These are phyloP conservation scores for Pseudogymnoascus sp. DNA, from an alignment of 2,329 filamentous ascomycete species.

Conservation along the genomic window DNA sequence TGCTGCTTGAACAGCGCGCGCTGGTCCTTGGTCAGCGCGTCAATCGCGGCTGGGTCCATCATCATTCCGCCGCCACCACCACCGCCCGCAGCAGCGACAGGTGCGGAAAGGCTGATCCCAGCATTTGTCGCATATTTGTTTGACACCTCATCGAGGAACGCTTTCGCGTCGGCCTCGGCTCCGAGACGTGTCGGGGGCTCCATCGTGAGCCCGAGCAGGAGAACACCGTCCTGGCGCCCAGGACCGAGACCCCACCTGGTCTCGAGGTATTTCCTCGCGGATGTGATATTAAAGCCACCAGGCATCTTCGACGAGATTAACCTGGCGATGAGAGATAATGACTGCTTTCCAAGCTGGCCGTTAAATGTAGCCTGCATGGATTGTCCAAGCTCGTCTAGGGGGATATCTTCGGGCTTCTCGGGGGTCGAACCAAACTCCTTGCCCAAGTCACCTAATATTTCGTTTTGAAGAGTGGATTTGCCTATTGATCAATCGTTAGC, in stretches of 20 bases:
- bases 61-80: conserved; percentile 81
- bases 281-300: conserved; percentile 97
- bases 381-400: conserved; percentile 87
- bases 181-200: conserved; percentile 84
- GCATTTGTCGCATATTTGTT: conserved; percentile 82
- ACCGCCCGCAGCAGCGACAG: conserved; percentile 64
- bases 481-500: conserved; percentile 42
- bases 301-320: conserved; percentile 99
- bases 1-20: conserved; percentile 96
- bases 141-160: conserved; percentile 77
- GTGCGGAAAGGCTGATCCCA: conserved; percentile 74
- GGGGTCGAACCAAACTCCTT: conserved; percentile 98
- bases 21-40: conserved; percentile 95
- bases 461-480: conserved; percentile 97
- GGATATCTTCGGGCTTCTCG: conserved; percentile 96
- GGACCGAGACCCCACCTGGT: conserved; percentile 81
- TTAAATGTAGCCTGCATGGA: conserved; percentile 99
- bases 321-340: conserved; percentile 82
- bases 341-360: conserved; percentile 95
- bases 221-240: conserved; percentile 83
- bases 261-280: conserved; percentile 90
- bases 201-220: conserved; percentile 84
- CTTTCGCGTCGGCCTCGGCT: conserved; percentile 84
- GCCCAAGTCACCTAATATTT: conserved; percentile 93
- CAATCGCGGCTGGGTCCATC: conserved; percentile 97